Evolutionary conservation across 192 early-diverging fungal species (phyloP).

Genomic region (Backusella tuberculispora): DNA sequence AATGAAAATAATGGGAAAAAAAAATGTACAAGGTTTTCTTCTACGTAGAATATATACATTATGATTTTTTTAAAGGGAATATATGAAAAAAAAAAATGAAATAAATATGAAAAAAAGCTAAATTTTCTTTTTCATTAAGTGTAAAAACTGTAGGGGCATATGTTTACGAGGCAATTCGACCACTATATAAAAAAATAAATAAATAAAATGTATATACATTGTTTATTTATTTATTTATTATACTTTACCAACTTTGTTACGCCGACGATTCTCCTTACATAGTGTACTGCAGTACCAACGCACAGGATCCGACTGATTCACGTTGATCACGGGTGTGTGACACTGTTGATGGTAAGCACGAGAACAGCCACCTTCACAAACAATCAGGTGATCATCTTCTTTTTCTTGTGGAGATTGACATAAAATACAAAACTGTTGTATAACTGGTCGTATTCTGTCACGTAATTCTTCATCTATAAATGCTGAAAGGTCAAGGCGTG

Average conservation of each 20-base stretch:
- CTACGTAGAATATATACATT: neutral
- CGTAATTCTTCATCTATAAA: constrained; percentile 47
- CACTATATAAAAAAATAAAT: constrained; percentile 38
- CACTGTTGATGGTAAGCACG: constrained; percentile 30
- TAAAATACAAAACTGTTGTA: neutral
- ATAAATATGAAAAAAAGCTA: neutral
- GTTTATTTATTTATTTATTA: neutral
- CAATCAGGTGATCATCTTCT: neutral
- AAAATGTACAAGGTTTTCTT: constrained; percentile 5
- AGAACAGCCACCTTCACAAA: constrained; percentile 30
- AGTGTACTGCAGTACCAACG: constrained; percentile 24
- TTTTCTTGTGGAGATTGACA: neutral
- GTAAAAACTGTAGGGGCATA: constrained; percentile 45
- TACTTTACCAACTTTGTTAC: constrained; percentile 25
- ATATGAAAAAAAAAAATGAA: neutral
- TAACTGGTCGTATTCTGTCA: neutral
- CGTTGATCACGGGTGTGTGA: neutral
- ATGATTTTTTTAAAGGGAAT: no score
- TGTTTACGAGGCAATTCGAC: constrained; percentile 65
- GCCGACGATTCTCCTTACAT: constrained; percentile 27
- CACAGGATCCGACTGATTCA: constrained; percentile 17
- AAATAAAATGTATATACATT: neutral
- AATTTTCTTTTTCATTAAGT: neutral
- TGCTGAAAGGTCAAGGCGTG: constrained; percentile 79
- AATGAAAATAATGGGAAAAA: neutral